phyloP scores from a whole-genome alignment of 192 early-diverging fungal species.

The Rhizoclosmatium globosum region DNA sequence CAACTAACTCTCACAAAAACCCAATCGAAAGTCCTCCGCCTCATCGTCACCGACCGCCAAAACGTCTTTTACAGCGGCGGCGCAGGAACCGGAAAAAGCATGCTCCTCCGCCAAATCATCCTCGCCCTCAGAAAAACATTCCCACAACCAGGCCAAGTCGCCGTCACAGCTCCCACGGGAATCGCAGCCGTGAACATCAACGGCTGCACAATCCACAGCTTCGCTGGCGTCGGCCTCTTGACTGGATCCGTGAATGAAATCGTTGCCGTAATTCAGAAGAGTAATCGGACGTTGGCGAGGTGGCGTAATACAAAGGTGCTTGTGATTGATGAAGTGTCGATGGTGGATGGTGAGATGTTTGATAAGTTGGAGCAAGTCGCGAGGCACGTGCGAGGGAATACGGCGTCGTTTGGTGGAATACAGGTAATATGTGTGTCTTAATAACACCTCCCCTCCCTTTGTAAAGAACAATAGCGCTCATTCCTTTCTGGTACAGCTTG shows the following conservation, averaged over 20 bases:
- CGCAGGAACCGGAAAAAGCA: constrained; percentile 56
- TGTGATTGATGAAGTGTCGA: constrained; percentile 62
- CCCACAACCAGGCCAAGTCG: not conserved
- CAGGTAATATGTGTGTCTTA: constrained; percentile 41
- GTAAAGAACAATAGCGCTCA: not conserved
- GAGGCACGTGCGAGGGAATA: constrained; percentile 22
- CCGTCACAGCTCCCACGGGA: constrained; percentile 59
- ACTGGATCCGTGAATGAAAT: not conserved
- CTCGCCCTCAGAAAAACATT: constrained; percentile 10
- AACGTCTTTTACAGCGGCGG: constrained; percentile 47
- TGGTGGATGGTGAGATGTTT: constrained; percentile 57
- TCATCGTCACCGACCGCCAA: not conserved
- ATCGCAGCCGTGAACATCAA: constrained; percentile 68
- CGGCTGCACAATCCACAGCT: constrained; percentile 66
- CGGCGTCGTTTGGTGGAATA: constrained; percentile 58
- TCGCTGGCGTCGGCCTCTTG: constrained; percentile 48
- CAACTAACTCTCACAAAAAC: not conserved
- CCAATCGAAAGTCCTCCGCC: not conserved
- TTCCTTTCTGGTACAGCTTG: not conserved
- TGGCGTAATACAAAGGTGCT: constrained; percentile 50
- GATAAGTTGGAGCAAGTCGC: constrained; percentile 54
- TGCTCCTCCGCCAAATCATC: constrained; percentile 51
- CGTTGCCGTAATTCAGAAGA: constrained; percentile 4
- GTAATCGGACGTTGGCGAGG: constrained; percentile 14
- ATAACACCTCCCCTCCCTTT: too few species aligned